Evolutionary conservation across 1,139 yeast species (phyloP), one percentile per base, ranked within the genome.

Genomic region (Blastobotrys buckinghamii): DNA sequence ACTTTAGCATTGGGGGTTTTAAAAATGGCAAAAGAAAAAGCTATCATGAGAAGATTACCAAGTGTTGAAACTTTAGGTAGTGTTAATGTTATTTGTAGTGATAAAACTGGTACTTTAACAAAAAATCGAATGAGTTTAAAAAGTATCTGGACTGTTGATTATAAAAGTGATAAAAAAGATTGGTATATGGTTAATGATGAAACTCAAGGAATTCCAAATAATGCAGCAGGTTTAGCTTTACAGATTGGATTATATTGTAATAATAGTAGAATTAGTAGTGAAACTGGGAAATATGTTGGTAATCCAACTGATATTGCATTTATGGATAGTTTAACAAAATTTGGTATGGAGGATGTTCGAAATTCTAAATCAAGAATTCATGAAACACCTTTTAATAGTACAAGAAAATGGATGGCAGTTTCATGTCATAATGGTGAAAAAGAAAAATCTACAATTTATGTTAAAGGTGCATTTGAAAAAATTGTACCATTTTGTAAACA

Each of bases 21-120:
- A 58, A 77, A 97, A 69, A 92, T 92, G 97, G 97, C 97, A 4
- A 81, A 80, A 48, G 82, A 89, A 57, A 84, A 84, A 61, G 97
- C 97, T 2, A 92, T 92, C 61, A 96, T 92, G 48, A 84, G 90
- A 60, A 78, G 97, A 58, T 74, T 92, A 54, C 97, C 97, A 13
- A 82, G 94, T 59, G 97, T 92, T 35, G 98, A 92, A 69, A 92
- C 97, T 2, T 75, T 90, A 58, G 97, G 97, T 4, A 85, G 95
- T 45, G 97, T 90, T 41, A 89, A 89, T 63, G 97, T 90, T 36
- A 88, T 90, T 59, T 90, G 97, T 65, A 81, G 95, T 19, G 97
- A 90, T 69, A 90, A 90, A 62, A 90, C 97, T 1, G 97, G 97
- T 53, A 92, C 97, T 2, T 75, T 90, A 56, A 92, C 98, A 24